Percentiles rank a stretch among this genome's conserved stretches.
Evolutionary conservation across 805 yeast genomes (phyloP).

Genomic region (Priceomyces melissophilus): DNA sequence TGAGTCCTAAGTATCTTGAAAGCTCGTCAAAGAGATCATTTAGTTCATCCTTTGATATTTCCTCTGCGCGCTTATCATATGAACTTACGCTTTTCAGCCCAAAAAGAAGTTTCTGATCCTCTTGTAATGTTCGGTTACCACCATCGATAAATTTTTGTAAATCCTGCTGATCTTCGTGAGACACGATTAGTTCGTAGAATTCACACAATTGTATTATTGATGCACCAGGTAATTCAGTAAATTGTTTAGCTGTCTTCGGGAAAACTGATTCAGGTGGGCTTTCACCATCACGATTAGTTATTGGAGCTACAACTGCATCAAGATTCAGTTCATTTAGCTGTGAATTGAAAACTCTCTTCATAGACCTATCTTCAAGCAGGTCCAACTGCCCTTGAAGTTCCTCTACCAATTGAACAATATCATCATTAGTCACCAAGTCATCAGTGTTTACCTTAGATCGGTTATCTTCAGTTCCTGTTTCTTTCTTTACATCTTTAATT

Average conservation of each 20-base stretch:
- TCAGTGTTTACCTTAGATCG: slow-evolving; percentile 26
- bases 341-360: slow-evolving; percentile 67
- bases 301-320: slow-evolving; percentile 49
- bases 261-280: slow-evolving; percentile 50
- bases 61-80: slow-evolving; percentile 7
- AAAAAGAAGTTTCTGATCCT: slow-evolving; percentile 8
- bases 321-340: slow-evolving; percentile 41
- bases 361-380: slow-evolving; percentile 69
- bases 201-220: slow-evolving; percentile 54
- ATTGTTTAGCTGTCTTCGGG: slow-evolving; percentile 58
- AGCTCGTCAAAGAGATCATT: slow-evolving; percentile 58
- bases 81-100: not conserved
- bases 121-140: slow-evolving; percentile 6
- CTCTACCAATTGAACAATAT: slow-evolving; percentile 79
- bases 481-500: slow-evolving; percentile 49
- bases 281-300: slow-evolving; percentile 79
- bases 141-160: slow-evolving; percentile 11
- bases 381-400: slow-evolving; percentile 89
- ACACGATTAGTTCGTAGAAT: slow-evolving; percentile 77
- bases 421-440: slow-evolving; percentile 77
- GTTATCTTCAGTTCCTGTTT: slow-evolving; percentile 19
- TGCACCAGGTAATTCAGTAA: slow-evolving; percentile 43
- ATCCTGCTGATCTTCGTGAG: slow-evolving; percentile 52
- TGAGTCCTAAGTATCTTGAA: slow-evolving; percentile 66
- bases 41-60: slow-evolving; percentile 44